Percentiles rank a stretch among this genome's conserved stretches.
These are phyloP conservation scores for Medicago lupulina DNA, from an alignment of 306 rosid species.

Conservation along the genomic window DNA sequence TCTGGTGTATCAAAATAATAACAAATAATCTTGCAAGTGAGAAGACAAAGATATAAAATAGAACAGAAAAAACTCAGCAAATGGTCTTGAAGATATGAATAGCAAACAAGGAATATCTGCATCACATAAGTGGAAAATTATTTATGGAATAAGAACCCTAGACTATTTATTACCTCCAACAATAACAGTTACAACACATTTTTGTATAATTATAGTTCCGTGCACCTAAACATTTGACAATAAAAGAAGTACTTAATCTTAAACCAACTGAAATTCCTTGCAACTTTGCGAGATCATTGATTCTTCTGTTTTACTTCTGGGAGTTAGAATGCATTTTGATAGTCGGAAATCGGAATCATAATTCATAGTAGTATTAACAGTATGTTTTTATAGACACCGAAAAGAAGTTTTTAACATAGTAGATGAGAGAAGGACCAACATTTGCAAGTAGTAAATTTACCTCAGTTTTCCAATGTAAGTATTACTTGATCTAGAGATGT, in stretches of 20 bases:
- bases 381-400: not conserved
- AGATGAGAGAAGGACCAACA: not conserved
- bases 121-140: slow-evolving; percentile 1
- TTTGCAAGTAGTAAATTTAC: slow-evolving; percentile 48
- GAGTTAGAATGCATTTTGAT: not conserved
- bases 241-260: not conserved
- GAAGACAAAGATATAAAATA: not conserved
- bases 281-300: slow-evolving; percentile 3
- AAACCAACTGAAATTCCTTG: not conserved
- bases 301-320: slow-evolving; percentile 2
- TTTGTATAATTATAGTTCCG: not conserved
- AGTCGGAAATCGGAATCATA: not conserved
- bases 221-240: not conserved
- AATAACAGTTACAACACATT: not conserved
- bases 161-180: not conserved
- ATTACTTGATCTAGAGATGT: slow-evolving; percentile 84
- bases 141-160: slow-evolving; percentile 10
- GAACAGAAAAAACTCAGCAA: not conserved
- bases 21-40: not conserved
- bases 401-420: not conserved
- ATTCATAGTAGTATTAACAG: not conserved
- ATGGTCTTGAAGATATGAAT: slow-evolving; percentile 11
- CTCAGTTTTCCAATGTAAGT: slow-evolving; percentile 90
- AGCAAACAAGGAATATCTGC: slow-evolving; percentile 12
- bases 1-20: slow-evolving; percentile 56